Conservation (phyloP, 768 basidiomycete genomes). For the Boletus barrowsii region DNA sequence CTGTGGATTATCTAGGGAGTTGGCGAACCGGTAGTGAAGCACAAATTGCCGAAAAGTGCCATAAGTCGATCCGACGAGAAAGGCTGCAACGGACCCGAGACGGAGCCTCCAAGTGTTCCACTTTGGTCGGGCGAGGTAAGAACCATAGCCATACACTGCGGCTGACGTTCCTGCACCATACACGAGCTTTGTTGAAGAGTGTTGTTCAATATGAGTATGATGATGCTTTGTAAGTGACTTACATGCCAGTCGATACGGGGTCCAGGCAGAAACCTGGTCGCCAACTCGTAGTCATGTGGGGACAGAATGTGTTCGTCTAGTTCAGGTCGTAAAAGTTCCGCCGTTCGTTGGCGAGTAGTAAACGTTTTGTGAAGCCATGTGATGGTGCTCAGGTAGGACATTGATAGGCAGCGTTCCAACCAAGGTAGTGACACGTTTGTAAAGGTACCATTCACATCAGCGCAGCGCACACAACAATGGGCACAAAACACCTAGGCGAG, state of each 20-base stretch:
- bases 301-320: conserved; percentile 28
- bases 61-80: conserved; percentile 30
- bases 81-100: conserved; percentile 24
- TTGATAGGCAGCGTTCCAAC: neutral
- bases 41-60: conserved; percentile 32
- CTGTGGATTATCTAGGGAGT: conserved; percentile 30
- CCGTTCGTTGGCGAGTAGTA: conserved; percentile 33
- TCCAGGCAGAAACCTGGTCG: conserved; percentile 52
- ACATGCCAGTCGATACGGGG: conserved; percentile 44
- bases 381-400: conserved; percentile 30
- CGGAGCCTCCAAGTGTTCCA: conserved; percentile 26
- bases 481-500: neutral
- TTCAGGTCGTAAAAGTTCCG: conserved; percentile 31
- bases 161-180: conserved; percentile 25
- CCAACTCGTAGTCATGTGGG: conserved; percentile 53
- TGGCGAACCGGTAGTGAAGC: conserved; percentile 29
- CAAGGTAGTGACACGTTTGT: neutral
- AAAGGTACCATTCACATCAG: conserved; percentile 1
- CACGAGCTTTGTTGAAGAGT: conserved; percentile 9
- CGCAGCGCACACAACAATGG: conserved; percentile 3
- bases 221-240: conserved; percentile 16
- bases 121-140: conserved; percentile 25
- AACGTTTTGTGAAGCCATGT: conserved; percentile 47
- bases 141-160: conserved; percentile 26
- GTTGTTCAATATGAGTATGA: conserved; percentile 1